Conservation (phyloP, 1,139 yeast genomes). For the Pichia sp. region DNA sequence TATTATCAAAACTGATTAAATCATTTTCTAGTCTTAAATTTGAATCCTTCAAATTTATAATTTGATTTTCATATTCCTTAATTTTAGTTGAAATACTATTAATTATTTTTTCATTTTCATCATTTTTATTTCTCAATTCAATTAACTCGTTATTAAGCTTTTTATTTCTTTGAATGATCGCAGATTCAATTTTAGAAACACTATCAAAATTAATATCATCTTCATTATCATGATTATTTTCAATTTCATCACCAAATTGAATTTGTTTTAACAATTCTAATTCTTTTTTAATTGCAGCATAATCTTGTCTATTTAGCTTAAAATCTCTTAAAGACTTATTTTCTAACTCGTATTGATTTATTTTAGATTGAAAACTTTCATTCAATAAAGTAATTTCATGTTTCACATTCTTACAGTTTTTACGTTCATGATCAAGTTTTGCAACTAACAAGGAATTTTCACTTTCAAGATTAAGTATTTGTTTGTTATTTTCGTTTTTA, state of each 20-base stretch:
- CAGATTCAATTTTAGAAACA: slow-evolving; percentile 35
- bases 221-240: slow-evolving; percentile 16
- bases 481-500: slow-evolving; percentile 31
- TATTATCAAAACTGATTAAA: slow-evolving; percentile 47
- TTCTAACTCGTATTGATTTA: slow-evolving; percentile 44
- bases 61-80: slow-evolving; percentile 33
- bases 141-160: slow-evolving; percentile 57
- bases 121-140: slow-evolving; percentile 48
- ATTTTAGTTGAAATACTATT: slow-evolving; percentile 36
- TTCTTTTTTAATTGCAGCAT: slow-evolving; percentile 74
- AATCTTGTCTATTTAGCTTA: slow-evolving; percentile 48
- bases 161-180: slow-evolving; percentile 54
- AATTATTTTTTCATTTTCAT: slow-evolving; percentile 32
- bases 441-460: slow-evolving; percentile 63
- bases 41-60: slow-evolving; percentile 34
- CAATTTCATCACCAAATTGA: slow-evolving; percentile 51
- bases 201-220: slow-evolving; percentile 25
- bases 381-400: slow-evolving; percentile 28
- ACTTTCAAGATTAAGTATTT: slow-evolving; percentile 53
- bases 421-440: slow-evolving; percentile 48
- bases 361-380: slow-evolving; percentile 34
- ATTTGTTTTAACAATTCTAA: slow-evolving; percentile 64
- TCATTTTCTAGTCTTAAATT: slow-evolving; percentile 70
- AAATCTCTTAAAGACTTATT: slow-evolving; percentile 42
- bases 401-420: slow-evolving; percentile 30